Conservation (phyloP, 345 rosid species). For the Populus alba region DNA sequence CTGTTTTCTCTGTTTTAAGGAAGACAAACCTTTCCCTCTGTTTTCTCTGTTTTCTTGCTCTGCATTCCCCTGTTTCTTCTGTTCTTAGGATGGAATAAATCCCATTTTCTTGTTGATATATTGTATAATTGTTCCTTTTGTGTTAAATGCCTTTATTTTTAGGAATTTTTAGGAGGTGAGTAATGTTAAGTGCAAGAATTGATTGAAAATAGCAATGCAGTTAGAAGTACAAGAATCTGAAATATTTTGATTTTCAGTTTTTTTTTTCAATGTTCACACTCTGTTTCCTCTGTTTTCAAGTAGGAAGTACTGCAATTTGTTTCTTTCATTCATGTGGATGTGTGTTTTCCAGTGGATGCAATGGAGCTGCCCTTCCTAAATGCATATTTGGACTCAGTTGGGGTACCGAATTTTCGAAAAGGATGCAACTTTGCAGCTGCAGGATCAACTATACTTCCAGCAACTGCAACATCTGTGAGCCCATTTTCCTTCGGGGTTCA, state of each 20-base stretch:
- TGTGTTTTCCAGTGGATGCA: slow-evolving; percentile 65
- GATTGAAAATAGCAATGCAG: background rate
- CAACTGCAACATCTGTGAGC: slow-evolving; percentile 65
- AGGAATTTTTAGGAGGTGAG: background rate
- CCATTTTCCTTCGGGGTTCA: slow-evolving; percentile 81
- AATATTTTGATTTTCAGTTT: no score
- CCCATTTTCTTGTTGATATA: background rate
- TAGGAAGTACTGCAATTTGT: background rate
- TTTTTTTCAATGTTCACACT: background rate
- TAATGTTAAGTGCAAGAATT: background rate
- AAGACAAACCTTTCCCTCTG: background rate
- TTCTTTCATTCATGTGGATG: background rate
- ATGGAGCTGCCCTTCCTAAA: slow-evolving; percentile 88
- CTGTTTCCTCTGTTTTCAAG: slow-evolving; percentile 19
- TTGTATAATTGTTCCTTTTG: background rate
- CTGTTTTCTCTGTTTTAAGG: background rate
- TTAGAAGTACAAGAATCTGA: background rate
- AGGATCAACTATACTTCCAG: slow-evolving; percentile 72
- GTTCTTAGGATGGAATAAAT: background rate
- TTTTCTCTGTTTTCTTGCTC: background rate
- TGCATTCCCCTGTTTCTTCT: background rate
- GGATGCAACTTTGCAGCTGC: slow-evolving; percentile 97
- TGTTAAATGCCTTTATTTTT: background rate
- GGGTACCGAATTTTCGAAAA: slow-evolving; percentile 67
- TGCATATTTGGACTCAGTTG: slow-evolving; percentile 82